A percentile compares a stretch with the other conserved stretches of the same genome.
These are phyloP conservation scores for Lactifluus pinguis DNA, from an alignment of 768 basidiomycete species.

Conservation along the genomic window DNA sequence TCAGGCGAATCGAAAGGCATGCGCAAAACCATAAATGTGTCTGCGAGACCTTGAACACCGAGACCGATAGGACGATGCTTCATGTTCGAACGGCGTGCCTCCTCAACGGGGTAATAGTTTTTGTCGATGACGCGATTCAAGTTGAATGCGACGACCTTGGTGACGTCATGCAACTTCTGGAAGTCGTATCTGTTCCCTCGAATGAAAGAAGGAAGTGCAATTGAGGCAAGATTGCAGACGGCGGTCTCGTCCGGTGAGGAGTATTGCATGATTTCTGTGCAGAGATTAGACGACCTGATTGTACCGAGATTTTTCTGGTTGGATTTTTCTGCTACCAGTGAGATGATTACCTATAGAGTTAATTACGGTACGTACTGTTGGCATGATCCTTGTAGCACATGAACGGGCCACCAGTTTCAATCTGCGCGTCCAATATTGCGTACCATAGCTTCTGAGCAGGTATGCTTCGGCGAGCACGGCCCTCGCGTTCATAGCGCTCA, in stretches of 20 bases:
- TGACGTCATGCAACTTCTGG: slow-evolving; percentile 86
- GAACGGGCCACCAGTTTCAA: slow-evolving; percentile 98
- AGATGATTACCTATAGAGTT: background rate
- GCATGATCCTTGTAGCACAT: slow-evolving; percentile 32
- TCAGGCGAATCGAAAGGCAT: no score
- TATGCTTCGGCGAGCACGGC: slow-evolving; percentile 72
- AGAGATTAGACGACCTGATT: slow-evolving; percentile 98
- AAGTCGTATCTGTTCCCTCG: slow-evolving; percentile 81
- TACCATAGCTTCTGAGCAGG: slow-evolving; percentile 99
- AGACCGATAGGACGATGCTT: slow-evolving; percentile 96
- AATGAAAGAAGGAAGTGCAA: slow-evolving; percentile 91
- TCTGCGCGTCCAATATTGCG: slow-evolving; percentile 91
- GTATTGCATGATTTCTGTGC: slow-evolving; percentile 99
- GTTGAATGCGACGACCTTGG: slow-evolving; percentile 89
- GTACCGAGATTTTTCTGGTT: slow-evolving; percentile 98
- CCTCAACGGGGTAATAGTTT: slow-evolving; percentile 92
- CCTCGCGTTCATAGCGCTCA: slow-evolving; percentile 83
- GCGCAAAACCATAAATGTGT: slow-evolving; percentile 64
- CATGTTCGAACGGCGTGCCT: slow-evolving; percentile 89
- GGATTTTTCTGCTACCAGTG: slow-evolving; percentile 61
- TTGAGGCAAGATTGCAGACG: slow-evolving; percentile 96
- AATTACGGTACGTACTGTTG: slow-evolving; percentile 22
- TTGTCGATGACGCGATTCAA: slow-evolving; percentile 90
- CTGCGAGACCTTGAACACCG: slow-evolving; percentile 96
- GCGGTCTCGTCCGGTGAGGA: slow-evolving; percentile 95